Base-by-base conservation (phyloP, 2,329 filamentous ascomycete species). In the Penicillium sp. region DNA sequence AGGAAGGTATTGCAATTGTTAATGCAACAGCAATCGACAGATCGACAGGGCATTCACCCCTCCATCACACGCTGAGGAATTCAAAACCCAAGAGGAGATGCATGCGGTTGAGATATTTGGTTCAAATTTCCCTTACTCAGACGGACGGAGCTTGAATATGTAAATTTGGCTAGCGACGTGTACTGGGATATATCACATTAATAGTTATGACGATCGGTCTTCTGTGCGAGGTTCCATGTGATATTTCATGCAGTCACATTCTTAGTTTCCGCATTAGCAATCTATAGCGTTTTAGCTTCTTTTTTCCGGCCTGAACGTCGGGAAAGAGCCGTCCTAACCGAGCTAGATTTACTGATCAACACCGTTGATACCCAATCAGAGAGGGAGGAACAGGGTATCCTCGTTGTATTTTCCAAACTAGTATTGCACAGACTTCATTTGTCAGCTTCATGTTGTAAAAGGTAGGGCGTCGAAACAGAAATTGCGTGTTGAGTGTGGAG, bases 311-410 rank as follows among this genome's bases (percentile, higher is more conserved):
- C 36, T n/a, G 40, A 59, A 54, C 51, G 19, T 55, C 55, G 54
- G 47, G 27, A 34, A 48, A 47, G 32, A 63, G 60, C 63, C 61
- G 60, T 65, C 49, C 48, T 64, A 64, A 49, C 61, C 61, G 61
- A 56, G 45, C 29, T 7, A 54, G 35, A 11, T 30, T 40, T 47
- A n/a, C 10, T 32, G 62, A 63, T 64, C 61, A 62, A 47, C 62
- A 59, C 26, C 19, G 18, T 14, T 19, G 30, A 23, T 62, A 39
- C 61, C 55, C 23, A 29, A 57, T 63, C 55, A 18, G 55, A 61
- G 30, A 36, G 26, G 35, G 39, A 47, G 45, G 44, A 30, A 55
- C 43, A 44, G 38, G 47, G 19, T 43, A 32, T 61, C 51, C 35
- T 57, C 46, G 40, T n/a, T 16, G 10, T 48, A 52, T 47, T 57